Conservation (phyloP, 2,329 filamentous ascomycete species). For the Zalaria sp. region DNA sequence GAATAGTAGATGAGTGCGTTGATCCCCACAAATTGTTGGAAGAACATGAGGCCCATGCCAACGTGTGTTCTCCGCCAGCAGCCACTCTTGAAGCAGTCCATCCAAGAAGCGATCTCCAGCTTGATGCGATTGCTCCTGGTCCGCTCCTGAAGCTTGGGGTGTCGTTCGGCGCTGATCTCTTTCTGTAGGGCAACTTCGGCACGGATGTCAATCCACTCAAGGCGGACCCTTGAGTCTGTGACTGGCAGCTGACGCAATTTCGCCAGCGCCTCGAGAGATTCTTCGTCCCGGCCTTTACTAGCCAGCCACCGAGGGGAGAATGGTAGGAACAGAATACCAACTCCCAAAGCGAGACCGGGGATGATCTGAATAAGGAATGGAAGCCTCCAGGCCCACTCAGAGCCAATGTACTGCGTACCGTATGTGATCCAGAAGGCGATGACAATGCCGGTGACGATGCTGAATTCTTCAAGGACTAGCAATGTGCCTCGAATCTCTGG, state of each 20-base stretch:
- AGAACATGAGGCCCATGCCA: constrained; percentile 41
- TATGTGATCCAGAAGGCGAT: constrained; percentile 38
- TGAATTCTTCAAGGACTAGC: constrained; percentile 34
- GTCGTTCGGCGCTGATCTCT: constrained; percentile 19
- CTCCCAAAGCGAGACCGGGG: constrained; percentile 16
- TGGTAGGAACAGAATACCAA: constrained; percentile 19
- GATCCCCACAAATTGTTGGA: constrained; percentile 42
- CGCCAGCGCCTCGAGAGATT: constrained; percentile 14
- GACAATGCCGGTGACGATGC: constrained; percentile 33
- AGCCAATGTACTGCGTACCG: constrained; percentile 27
- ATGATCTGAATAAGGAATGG: constrained; percentile 34
- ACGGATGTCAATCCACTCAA: constrained; percentile 10
- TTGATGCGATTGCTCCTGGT: constrained; percentile 23
- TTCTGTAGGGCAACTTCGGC: constrained; percentile 9
- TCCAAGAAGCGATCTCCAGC: constrained; percentile 34
- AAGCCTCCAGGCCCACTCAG: constrained; percentile 33
- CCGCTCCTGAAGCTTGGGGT: constrained; percentile 20
- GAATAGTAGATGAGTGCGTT: constrained; percentile 49
- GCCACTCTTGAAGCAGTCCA: constrained; percentile 35
- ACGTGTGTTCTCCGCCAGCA: constrained; percentile 35
- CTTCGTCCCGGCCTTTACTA: constrained; percentile 15
- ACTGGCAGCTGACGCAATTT: constrained; percentile 13
- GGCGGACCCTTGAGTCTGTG: constrained; percentile 7
- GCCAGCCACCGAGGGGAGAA: constrained; percentile 21
- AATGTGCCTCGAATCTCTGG: constrained; percentile 25